Evolutionary conservation across 2,329 filamentous ascomycete genomes (phyloP).

Genomic region (Penicillium sp.): DNA sequence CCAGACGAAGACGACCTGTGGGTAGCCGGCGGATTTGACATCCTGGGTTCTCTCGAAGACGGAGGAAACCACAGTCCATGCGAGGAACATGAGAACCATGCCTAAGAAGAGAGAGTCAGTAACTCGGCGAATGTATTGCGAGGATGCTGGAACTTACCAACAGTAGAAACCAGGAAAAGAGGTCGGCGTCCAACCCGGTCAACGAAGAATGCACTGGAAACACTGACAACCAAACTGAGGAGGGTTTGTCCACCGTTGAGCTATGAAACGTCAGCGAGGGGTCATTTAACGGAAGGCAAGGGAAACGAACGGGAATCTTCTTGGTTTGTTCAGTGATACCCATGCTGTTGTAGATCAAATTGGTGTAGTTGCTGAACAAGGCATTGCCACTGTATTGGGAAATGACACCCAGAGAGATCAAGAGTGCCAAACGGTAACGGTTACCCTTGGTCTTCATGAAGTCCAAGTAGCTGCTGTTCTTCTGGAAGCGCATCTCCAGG

Average conservation of each 20-base stretch:
- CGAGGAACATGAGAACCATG: constrained; percentile 48
- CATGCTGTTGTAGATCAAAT: constrained; percentile 60
- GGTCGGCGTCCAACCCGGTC: constrained; percentile 57
- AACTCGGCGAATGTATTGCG: not conserved
- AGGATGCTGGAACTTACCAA: constrained; percentile 16
- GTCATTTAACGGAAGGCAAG: not conserved
- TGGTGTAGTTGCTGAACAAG: constrained; percentile 66
- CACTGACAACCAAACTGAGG: constrained; percentile 58
- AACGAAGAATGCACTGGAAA: constrained; percentile 55
- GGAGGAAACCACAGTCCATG: constrained; percentile 51
- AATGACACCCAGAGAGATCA: constrained; percentile 63
- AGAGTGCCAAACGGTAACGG: constrained; percentile 61
- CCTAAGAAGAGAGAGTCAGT: constrained; percentile 1
- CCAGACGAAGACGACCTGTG: constrained; percentile 24
- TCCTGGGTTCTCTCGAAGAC: constrained; percentile 43
- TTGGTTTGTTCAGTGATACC: constrained; percentile 58
- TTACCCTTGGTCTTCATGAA: constrained; percentile 64
- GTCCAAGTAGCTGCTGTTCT: constrained; percentile 56
- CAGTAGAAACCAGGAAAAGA: constrained; percentile 50
- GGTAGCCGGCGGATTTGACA: constrained; percentile 15
- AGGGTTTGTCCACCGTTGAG: constrained; percentile 58
- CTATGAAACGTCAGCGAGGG: constrained; percentile 30
- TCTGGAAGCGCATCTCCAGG: constrained; percentile 54
- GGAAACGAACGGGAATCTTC: constrained; percentile 51
- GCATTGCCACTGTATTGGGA: constrained; percentile 68